Base-by-base conservation (phyloP, 176 grass and related monocot genomes). In the sorghum (Sorghum bicolor) region DNA sequence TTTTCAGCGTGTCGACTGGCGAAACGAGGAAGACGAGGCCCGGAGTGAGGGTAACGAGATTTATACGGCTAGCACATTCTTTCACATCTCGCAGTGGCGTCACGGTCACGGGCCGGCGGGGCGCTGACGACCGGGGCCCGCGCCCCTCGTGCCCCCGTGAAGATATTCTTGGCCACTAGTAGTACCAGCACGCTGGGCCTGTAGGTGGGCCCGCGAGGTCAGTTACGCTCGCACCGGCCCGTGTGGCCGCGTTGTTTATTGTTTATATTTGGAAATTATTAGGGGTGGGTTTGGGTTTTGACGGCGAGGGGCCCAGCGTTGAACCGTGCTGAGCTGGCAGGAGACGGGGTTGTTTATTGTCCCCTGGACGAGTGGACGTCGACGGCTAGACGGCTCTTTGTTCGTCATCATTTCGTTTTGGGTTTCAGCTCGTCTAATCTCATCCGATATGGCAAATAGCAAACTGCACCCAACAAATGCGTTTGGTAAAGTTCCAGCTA, bases 11-110 rank as follows among this genome's bases (percentile, higher is more conserved):
- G 20, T 0, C 47, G 47, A 8, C 50, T 17, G 60, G 41, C 15
- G 80, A 48, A 66, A 67, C 15, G 64, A 86, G 86, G 69, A 78
- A 63, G 77, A 80, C 57, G 79, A 77, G 65, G 87, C 8, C 45
- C 6, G 1, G 30, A 5, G 76, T 33, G 53, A 52, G 66, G 24
- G 82, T 37, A 71, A 88, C 68, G 62, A 76, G 40, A 91, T 72
- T 77, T 37, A 72, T 81, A 82, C 79, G 71, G 85, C 62, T 58
- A 62, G 71, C 88, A 90, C 84, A 75, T 83, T 86, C 88, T 86
- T 36, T 10, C 52, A 71, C 45, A 67, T 73, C 34, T 60, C 3
- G 8, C 67, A 10, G 76, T 61, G 69, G 76, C 38, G 38, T 82
- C 83, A 77, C 72, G 73, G 30, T 81, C 83, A 77, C 72, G 72